A percentile compares a stretch with the other conserved stretches of the same genome.
phyloP scores from a whole-genome alignment of 2,329 filamentous ascomycete genomes.

The Paecilomyces sp. region DNA sequence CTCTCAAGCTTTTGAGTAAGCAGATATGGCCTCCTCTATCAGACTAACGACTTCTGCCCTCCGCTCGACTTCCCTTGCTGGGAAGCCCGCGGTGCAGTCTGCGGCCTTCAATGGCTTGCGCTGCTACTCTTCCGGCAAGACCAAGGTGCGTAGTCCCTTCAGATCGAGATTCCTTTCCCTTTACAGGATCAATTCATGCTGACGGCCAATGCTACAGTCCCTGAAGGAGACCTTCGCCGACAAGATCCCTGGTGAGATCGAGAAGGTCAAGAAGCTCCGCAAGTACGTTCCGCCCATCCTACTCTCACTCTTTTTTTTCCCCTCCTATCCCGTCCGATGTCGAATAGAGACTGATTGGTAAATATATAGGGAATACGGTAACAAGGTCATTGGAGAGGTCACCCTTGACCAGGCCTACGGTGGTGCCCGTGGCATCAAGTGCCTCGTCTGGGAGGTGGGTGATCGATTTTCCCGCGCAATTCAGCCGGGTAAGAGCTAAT shows the following conservation, averaged over 20 bases:
- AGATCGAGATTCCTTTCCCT: neutral
- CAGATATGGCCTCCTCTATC: slow-evolving; percentile 74
- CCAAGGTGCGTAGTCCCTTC: slow-evolving; percentile 55
- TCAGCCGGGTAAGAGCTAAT: slow-evolving; percentile 5
- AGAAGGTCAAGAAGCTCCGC: slow-evolving; percentile 97
- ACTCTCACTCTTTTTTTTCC: neutral
- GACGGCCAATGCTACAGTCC: slow-evolving; percentile 52
- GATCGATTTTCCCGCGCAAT: neutral
- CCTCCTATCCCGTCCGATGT: neutral
- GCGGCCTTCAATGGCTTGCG: slow-evolving; percentile 75
- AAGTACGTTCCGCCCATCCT: slow-evolving; percentile 57
- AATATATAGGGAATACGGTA: slow-evolving; percentile 72
- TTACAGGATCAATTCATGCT: slow-evolving; percentile 4
- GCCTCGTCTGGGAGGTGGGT: slow-evolving; percentile 84
- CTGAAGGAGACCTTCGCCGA: slow-evolving; percentile 98
- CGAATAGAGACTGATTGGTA: neutral
- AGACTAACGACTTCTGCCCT: slow-evolving; percentile 76
- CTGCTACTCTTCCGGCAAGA: slow-evolving; percentile 84
- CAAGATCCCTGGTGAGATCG: slow-evolving; percentile 89
- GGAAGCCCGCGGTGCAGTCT: slow-evolving; percentile 60
- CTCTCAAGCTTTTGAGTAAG: slow-evolving; percentile 21
- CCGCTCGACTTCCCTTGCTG: slow-evolving; percentile 64
- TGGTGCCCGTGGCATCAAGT: slow-evolving; percentile 98
- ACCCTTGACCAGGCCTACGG: slow-evolving; percentile 99
- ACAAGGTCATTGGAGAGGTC: slow-evolving; percentile 93